A percentile compares a stretch with the other conserved stretches of the same genome.
Conservation (phyloP, 805 yeast genomes). For the Saccharomycopsis lassenensis region DNA sequence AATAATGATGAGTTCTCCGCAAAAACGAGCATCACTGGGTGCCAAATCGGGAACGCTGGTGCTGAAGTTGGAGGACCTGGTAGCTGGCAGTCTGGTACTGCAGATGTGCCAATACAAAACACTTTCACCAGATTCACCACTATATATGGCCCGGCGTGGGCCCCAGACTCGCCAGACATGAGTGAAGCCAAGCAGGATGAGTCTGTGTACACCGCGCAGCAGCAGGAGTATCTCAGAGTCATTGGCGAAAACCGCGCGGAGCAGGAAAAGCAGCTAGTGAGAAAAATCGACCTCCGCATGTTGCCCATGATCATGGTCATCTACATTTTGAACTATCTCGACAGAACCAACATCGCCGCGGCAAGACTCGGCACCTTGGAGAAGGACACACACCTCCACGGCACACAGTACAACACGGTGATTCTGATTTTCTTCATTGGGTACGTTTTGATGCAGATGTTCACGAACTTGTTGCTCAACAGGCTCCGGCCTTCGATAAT, state of each 20-base stretch:
- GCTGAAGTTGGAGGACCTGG: too few species aligned
- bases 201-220: too few species aligned
- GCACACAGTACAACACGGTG: slow-evolving; percentile 36
- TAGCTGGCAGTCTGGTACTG: too few species aligned
- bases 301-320: slow-evolving; percentile 38
- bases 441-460: slow-evolving; percentile 37
- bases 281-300: slow-evolving; percentile 38
- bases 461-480: slow-evolving; percentile 33
- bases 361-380: slow-evolving; percentile 40
- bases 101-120: too few species aligned
- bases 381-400: slow-evolving; percentile 31
- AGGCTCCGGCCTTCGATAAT: slow-evolving; percentile 45
- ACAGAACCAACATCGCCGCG: slow-evolving; percentile 36
- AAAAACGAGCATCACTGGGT: too few species aligned
- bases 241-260: slow-evolving; percentile 31
- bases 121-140: too few species aligned
- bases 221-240: too few species aligned
- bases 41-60: too few species aligned
- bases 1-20: too few species aligned
- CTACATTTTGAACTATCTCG: slow-evolving; percentile 40
- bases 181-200: too few species aligned
- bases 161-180: too few species aligned
- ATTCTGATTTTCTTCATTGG: slow-evolving; percentile 30
- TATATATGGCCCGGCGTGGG: too few species aligned
- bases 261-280: slow-evolving; percentile 32